Evolutionary conservation across 768 basidiomycete genomes (phyloP).

Genomic region (Sporobolomyces pararoseus): DNA sequence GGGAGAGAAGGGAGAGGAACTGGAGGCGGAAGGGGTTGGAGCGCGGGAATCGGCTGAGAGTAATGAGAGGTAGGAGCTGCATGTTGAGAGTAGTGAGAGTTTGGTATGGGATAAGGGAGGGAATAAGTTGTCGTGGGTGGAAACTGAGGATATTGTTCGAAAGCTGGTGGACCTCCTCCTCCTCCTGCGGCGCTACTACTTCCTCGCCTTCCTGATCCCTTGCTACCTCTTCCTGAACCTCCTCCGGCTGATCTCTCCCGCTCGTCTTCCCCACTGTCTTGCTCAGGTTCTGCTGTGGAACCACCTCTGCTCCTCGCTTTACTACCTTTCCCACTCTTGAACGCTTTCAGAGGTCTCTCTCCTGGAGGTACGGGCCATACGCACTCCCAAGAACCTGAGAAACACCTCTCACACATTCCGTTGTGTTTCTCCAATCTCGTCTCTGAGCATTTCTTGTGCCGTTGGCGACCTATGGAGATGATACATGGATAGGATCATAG

Average conservation of each 20-base stretch:
- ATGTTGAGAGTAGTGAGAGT: slow-evolving; percentile 12
- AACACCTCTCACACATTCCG: slow-evolving; percentile 17
- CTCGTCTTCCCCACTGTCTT: slow-evolving; percentile 1
- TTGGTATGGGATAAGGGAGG: not conserved
- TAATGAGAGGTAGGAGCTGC: no score
- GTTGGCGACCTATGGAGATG: not conserved
- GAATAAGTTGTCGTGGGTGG: slow-evolving; percentile 1
- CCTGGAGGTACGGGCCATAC: slow-evolving; percentile 7
- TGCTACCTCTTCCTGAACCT: not conserved
- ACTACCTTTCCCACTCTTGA: not conserved
- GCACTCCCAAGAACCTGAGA: slow-evolving; percentile 22
- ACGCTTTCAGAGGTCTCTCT: not conserved
- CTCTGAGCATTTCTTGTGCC: slow-evolving; percentile 31
- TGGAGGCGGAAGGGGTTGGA: not conserved
- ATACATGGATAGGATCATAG: not conserved
- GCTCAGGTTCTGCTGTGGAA: not conserved
- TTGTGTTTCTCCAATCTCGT: not conserved
- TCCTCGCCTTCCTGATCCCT: not conserved
- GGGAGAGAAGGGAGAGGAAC: slow-evolving; percentile 11
- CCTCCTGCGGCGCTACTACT: not conserved
- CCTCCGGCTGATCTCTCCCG: not conserved
- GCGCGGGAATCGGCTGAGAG: slow-evolving; percentile 6
- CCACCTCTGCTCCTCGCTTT: not conserved
- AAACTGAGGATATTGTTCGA: slow-evolving; percentile 5
- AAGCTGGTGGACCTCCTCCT: not conserved